Evolutionary conservation across 257 asterid genomes (phyloP), one percentile per base, ranked within the genome.

Genomic region (Forsythia suspensa): DNA sequence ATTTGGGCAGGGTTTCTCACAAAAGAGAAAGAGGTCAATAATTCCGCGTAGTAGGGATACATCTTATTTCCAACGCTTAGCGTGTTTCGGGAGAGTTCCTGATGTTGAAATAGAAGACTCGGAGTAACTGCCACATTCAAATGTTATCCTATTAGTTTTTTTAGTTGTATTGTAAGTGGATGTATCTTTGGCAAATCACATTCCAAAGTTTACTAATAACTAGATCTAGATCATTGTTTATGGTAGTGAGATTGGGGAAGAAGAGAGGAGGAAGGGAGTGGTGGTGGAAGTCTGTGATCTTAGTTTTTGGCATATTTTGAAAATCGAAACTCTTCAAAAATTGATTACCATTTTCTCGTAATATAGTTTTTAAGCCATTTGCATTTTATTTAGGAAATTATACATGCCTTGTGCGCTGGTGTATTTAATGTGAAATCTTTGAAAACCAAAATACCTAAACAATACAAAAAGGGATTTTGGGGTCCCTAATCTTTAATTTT

Each of bases 71-170:
- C 86, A 93, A 1, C 85, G 81, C 1, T 80, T 84, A 78, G 89
- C 92, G 59, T 96, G 91, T 82, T 93, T 87, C 79, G 88, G 88
- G 75, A 87, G 76, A 71, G 79, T 91, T 73, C 96, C 98, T 71
- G 82, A 83, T 6, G 5, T 80, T 38, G 97, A 95, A 76, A 77
- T 73, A 12, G 82, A 82, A 52, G 94, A 91, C 68, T 91, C 97
- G 2, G 98, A 94, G 24, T 92, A 85, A 84, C 48, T 6, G 12
- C 29, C 16, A 11, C 37, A 63, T 63, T 20, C 18, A 51, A 12
- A 11, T 51, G 59, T 51, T 13, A 3, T 51, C 1, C 16, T 24
- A 18, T 61, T 20, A 59, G 68, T 57, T 59, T 8, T 24, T 16
- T 20, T 24, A 21, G 9, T 61, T 61, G 69, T 24, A 61, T 61